A percentile compares a stretch with the other conserved stretches of the same genome.
Conservation (phyloP, 345 rosid species). For the Microthlaspi erraticum region DNA sequence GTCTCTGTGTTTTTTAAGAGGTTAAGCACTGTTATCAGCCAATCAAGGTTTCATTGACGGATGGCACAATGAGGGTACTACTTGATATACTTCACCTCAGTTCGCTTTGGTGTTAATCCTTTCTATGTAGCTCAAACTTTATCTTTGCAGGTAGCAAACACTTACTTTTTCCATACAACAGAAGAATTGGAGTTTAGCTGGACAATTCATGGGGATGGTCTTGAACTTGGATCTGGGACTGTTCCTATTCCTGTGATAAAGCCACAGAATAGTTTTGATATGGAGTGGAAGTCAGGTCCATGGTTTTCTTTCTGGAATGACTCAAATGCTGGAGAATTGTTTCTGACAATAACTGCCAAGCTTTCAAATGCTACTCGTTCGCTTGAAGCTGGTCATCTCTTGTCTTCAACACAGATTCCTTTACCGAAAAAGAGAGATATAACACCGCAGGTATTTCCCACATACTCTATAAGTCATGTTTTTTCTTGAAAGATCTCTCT, state of each 20-base stretch:
- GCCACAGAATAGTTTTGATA: constrained; percentile 68
- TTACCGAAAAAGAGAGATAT: constrained; percentile 65
- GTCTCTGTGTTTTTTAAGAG: constrained; percentile 60
- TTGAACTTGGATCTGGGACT: constrained; percentile 69
- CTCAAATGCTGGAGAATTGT: constrained; percentile 65
- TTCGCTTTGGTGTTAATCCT: constrained; percentile 8
- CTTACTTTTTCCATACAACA: constrained; percentile 69
- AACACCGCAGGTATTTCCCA: constrained; percentile 63
- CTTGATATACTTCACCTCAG: constrained; percentile 7
- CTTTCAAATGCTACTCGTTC: constrained; percentile 68
- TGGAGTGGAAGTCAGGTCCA: constrained; percentile 79
- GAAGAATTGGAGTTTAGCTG: constrained; percentile 75
- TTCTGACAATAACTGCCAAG: constrained; percentile 64
- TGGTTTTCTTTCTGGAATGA: constrained; percentile 81
- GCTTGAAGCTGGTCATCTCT: constrained; percentile 80
- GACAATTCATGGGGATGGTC: constrained; percentile 76
- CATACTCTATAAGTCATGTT: too few species aligned
- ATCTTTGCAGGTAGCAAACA: constrained; percentile 70
- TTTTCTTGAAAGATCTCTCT: constrained; percentile 18
- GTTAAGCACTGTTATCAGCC: constrained; percentile 88
- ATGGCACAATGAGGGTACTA: constrained; percentile 62
- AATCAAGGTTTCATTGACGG: constrained; percentile 67
- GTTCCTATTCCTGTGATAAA: constrained; percentile 66
- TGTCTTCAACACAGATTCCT: constrained; percentile 80
- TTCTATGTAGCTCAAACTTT: constrained; percentile 37